These are phyloP conservation scores for Cladorrhinum sp. DNA, from an alignment of 2,329 filamentous ascomycete genomes.

Conservation along the genomic window DNA sequence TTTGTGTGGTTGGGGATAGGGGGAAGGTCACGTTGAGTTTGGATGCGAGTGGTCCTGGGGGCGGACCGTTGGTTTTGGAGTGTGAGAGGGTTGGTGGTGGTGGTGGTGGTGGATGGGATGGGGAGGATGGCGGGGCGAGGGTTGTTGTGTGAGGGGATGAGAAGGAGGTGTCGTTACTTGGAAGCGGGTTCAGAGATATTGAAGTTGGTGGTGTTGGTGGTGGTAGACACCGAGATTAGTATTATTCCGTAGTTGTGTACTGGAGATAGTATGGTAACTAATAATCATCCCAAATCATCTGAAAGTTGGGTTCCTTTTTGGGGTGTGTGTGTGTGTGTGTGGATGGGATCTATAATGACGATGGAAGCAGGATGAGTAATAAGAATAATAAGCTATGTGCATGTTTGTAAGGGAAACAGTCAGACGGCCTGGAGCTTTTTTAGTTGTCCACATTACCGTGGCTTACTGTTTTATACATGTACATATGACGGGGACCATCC, in stretches of 20 bases:
- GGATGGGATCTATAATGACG: neutral
- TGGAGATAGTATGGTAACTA: neutral
- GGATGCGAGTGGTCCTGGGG: constrained; percentile 63
- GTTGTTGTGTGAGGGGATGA: constrained; percentile 32
- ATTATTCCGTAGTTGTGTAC: neutral
- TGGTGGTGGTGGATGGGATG: too few species aligned
- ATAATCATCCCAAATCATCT: neutral
- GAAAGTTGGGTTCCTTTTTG: too few species aligned
- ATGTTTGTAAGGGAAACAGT: too few species aligned
- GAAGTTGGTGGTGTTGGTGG: too few species aligned
- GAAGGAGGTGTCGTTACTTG: neutral
- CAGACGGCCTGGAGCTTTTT: too few species aligned
- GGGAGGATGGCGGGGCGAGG: constrained; percentile 28
- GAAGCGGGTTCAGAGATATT: neutral
- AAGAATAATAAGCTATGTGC: too few species aligned
- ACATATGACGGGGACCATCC: too few species aligned
- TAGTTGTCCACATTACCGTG: too few species aligned
- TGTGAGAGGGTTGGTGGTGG: constrained; percentile 47
- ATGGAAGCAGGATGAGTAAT: too few species aligned
- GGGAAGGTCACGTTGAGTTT: constrained; percentile 70
- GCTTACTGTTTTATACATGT: too few species aligned
- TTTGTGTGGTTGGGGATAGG: constrained; percentile 71
- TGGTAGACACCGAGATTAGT: too few species aligned
- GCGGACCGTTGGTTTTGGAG: constrained; percentile 65
- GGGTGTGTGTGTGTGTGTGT: neutral